These are phyloP conservation scores for Cladosporium sp. DNA, from an alignment of 2,329 filamentous ascomycete species.

Conservation along the genomic window DNA sequence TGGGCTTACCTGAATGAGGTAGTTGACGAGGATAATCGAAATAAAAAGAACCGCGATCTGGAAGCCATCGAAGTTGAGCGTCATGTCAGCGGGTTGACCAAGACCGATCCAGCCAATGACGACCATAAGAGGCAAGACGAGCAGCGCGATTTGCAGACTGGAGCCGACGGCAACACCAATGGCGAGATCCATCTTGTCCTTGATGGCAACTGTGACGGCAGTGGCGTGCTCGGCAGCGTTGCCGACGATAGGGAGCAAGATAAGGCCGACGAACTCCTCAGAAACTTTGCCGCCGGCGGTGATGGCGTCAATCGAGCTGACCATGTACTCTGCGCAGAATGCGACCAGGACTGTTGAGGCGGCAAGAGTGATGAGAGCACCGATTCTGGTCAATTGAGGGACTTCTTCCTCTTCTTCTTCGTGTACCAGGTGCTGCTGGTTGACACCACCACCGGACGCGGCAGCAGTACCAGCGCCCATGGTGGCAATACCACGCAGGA, in stretches of 20 bases:
- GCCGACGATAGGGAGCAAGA: constrained; percentile 65
- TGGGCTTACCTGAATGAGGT: constrained; percentile 59
- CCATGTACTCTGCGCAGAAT: constrained; percentile 70
- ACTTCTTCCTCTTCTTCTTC: constrained; percentile 71
- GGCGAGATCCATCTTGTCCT: constrained; percentile 69
- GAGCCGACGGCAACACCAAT: constrained; percentile 67
- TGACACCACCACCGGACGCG: constrained; percentile 50
- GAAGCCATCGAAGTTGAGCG: constrained; percentile 82
- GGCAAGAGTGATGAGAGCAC: constrained; percentile 70
- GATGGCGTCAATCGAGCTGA: constrained; percentile 58
- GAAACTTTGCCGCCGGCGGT: constrained; percentile 52
- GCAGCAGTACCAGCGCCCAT: constrained; percentile 56
- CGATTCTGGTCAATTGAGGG: constrained; percentile 70
- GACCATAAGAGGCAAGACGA: constrained; percentile 62
- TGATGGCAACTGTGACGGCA: constrained; percentile 60
- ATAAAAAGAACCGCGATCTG: constrained; percentile 70
- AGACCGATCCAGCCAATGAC: constrained; percentile 63
- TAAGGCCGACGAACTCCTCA: constrained; percentile 63
- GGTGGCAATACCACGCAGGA: constrained; percentile 51
- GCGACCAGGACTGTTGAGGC: constrained; percentile 78
- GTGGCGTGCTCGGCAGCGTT: constrained; percentile 68
- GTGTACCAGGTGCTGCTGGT: constrained; percentile 49
- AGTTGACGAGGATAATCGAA: constrained; percentile 25
- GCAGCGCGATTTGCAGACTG: constrained; percentile 64
- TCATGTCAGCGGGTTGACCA: constrained; percentile 56